phyloP scores from a whole-genome alignment of 2,329 filamentous ascomycete genomes.

The Aspergillus pseudoviridinutans region DNA sequence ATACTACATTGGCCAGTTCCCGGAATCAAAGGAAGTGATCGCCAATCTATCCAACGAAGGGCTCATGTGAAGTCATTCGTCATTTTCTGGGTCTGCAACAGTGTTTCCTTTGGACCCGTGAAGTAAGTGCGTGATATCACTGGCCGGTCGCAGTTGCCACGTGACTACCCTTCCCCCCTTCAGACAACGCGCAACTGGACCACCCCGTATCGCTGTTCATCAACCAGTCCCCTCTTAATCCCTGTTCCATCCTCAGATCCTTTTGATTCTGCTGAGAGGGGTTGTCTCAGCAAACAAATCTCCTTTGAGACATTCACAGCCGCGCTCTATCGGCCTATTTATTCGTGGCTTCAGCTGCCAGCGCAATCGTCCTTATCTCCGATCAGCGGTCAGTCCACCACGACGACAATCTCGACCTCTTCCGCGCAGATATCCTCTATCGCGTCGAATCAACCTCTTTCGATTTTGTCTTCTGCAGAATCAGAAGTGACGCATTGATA shows the following conservation, averaged over 20 bases:
- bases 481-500: not conserved
- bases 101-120: conserved; percentile 28
- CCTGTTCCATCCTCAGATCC: conserved; percentile 13
- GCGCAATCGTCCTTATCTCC: conserved; percentile 36
- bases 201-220: conserved; percentile 12
- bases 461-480: not conserved
- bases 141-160: conserved; percentile 33
- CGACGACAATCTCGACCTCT: not conserved
- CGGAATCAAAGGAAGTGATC: conserved; percentile 29
- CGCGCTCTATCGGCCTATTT: conserved; percentile 22
- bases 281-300: conserved; percentile 4
- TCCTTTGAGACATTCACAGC: not conserved
- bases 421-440: not conserved
- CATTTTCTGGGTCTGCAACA: not conserved
- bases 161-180: conserved; percentile 29
- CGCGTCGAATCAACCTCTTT: not conserved
- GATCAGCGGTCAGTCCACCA: conserved; percentile 27
- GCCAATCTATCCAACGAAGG: conserved; percentile 25
- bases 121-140: conserved; percentile 38
- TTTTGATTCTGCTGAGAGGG: conserved; percentile 13
- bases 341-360: conserved; percentile 11
- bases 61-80: conserved; percentile 14
- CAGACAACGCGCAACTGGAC: conserved; percentile 24
- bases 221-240: conserved; percentile 7
- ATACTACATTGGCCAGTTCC: conserved; percentile 25